These are phyloP conservation scores for Penicillium polonicum DNA, from an alignment of 2,329 filamentous ascomycete species.

Conservation along the genomic window DNA sequence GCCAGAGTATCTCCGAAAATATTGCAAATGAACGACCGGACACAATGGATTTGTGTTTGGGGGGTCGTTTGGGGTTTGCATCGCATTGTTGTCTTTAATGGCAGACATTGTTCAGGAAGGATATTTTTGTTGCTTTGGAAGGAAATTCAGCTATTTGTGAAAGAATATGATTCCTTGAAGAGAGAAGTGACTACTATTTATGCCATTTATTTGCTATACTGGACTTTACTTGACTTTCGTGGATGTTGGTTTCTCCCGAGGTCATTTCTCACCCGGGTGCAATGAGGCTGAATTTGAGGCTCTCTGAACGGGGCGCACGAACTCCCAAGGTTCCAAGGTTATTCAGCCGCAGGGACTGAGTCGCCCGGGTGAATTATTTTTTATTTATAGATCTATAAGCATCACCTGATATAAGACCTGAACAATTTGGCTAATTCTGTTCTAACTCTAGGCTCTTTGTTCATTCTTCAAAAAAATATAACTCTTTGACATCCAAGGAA, in stretches of 20 bases:
- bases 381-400: too few relatives aligned
- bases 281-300: neutral
- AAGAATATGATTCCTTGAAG: neutral
- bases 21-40: neutral
- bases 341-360: neutral
- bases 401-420: too few relatives aligned
- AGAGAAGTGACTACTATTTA: neutral
- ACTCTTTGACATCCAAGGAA: neutral
- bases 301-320: too few relatives aligned
- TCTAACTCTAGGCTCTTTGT: neutral
- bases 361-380: neutral
- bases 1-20: neutral
- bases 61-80: neutral
- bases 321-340: too few relatives aligned
- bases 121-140: neutral
- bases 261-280: neutral
- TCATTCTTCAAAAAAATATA: neutral
- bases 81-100: neutral
- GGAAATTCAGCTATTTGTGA: too few relatives aligned
- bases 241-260: too few relatives aligned
- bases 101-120: neutral
- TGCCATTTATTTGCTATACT: neutral
- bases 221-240: neutral
- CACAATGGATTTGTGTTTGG: neutral
- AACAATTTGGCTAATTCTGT: too few relatives aligned